Evolutionary conservation across 139 green algal genomes (phyloP).

Genomic region (Yamagishiella unicocca): DNA sequence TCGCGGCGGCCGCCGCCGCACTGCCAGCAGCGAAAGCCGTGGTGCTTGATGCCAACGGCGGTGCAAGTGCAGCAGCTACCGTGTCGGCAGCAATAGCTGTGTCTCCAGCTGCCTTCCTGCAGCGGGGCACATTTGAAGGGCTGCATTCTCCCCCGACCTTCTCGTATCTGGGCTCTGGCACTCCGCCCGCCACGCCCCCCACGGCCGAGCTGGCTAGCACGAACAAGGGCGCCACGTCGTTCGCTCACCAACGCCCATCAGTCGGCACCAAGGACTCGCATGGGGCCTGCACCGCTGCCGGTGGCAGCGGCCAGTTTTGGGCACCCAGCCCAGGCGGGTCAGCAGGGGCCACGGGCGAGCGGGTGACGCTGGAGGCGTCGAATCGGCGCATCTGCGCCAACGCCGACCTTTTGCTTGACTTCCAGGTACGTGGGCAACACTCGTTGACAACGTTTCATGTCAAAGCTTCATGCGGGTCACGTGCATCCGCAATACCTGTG

Average conservation of each 20-base stretch:
- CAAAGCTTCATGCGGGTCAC: no score
- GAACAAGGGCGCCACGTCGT: background rate
- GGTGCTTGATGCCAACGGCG: no score
- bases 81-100: no score
- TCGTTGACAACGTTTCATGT: no score
- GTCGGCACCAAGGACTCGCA: no score
- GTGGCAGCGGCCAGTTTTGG: background rate
- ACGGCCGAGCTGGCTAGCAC: constrained; percentile 28
- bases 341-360: background rate
- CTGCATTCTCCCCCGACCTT: background rate
- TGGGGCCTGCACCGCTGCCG: no score
- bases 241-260: background rate
- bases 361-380: constrained; percentile 13
- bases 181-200: background rate
- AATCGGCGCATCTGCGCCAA: constrained; percentile 35
- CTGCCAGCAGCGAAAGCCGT: no score
- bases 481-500: no score
- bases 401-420: constrained; percentile 40
- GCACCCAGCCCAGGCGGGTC: constrained; percentile 13
- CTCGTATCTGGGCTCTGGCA: constrained; percentile 1
- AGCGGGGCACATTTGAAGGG: no score
- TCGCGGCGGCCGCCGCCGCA: no score
- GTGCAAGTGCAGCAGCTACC: no score
- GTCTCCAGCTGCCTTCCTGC: no score
- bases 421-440: constrained; percentile 30